Conservation (phyloP, 2,329 filamentous ascomycete genomes). For the Lasiodiplodia gonubiensis region DNA sequence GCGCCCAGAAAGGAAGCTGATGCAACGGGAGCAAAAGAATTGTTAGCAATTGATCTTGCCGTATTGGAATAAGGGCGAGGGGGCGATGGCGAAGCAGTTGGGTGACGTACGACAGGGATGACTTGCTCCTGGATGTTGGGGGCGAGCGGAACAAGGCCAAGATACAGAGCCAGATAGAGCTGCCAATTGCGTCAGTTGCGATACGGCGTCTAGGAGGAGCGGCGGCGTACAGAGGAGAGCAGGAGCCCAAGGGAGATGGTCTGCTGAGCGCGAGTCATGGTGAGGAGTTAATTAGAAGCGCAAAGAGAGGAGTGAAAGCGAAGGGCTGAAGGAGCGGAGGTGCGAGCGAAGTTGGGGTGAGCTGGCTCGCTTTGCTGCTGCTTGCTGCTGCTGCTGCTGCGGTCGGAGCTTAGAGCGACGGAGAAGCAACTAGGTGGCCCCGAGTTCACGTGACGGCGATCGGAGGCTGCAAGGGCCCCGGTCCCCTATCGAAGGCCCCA, state of each 20-base stretch:
- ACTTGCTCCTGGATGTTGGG: constrained; percentile 79
- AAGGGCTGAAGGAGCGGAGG: constrained; percentile 24
- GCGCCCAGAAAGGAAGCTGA: constrained; percentile 89
- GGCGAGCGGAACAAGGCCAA: constrained; percentile 82
- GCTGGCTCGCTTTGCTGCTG: neutral
- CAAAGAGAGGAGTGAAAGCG: constrained; percentile 2
- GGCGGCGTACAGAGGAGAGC: constrained; percentile 76
- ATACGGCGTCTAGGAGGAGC: constrained; percentile 22
- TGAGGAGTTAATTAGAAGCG: neutral
- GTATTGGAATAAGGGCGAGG: neutral
- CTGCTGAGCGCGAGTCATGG: constrained; percentile 93
- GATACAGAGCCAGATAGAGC: constrained; percentile 87
- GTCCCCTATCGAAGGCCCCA: constrained; percentile 26
- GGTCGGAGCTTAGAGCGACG: constrained; percentile 12
- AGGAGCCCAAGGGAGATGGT: constrained; percentile 87
- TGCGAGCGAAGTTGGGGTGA: neutral
- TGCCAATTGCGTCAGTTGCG: constrained; percentile 46
- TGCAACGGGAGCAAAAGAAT: neutral
- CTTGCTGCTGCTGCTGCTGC: neutral
- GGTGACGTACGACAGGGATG: constrained; percentile 80
- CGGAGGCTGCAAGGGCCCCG: constrained; percentile 8
- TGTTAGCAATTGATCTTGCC: constrained; percentile 13
- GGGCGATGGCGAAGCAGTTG: neutral
- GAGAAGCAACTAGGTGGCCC: constrained; percentile 12
- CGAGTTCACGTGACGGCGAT: constrained; percentile 15